Conservation (phyloP, 345 rosid species). For the Moricandia moricandioides region DNA sequence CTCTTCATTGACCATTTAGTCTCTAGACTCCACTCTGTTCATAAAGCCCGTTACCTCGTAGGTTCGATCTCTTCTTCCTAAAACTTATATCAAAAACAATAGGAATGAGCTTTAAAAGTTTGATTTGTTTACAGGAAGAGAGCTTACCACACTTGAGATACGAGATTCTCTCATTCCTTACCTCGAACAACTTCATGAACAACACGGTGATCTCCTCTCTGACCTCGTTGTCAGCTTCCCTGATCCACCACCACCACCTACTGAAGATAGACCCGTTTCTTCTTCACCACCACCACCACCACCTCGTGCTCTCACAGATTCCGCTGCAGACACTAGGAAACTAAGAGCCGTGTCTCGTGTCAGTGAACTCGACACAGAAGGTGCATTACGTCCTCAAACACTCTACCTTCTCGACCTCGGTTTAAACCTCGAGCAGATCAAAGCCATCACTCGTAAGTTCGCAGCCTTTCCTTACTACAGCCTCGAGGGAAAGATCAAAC, state of each 20-base stretch:
- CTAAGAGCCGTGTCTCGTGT: conserved; percentile 66
- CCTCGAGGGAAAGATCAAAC: conserved; percentile 82
- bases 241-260: conserved; percentile 42
- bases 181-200: conserved; percentile 64
- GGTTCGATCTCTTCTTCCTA: conserved; percentile 70
- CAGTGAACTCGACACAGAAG: conserved; percentile 54
- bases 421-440: conserved; percentile 73
- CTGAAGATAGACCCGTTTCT: conserved; percentile 38
- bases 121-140: conserved; percentile 53
- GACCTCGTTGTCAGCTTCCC: conserved; percentile 76
- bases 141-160: conserved; percentile 86
- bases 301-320: conserved; percentile 36
- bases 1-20: conserved; percentile 73
- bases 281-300: conserved; percentile 29
- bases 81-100: too few relatives aligned
- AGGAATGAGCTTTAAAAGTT: too few relatives aligned
- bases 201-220: conserved; percentile 56
- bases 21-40: conserved; percentile 74
- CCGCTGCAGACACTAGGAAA: conserved; percentile 46
- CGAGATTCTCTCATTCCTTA: conserved; percentile 82
- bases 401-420: conserved; percentile 82
- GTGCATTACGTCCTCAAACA: conserved; percentile 64
- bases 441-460: conserved; percentile 62
- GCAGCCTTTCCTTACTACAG: conserved; percentile 86
- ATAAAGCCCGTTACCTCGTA: conserved; percentile 86